These are phyloP conservation scores for Rhododendron mucronatum DNA, from an alignment of 148 eudicot species.

Conservation along the genomic window DNA sequence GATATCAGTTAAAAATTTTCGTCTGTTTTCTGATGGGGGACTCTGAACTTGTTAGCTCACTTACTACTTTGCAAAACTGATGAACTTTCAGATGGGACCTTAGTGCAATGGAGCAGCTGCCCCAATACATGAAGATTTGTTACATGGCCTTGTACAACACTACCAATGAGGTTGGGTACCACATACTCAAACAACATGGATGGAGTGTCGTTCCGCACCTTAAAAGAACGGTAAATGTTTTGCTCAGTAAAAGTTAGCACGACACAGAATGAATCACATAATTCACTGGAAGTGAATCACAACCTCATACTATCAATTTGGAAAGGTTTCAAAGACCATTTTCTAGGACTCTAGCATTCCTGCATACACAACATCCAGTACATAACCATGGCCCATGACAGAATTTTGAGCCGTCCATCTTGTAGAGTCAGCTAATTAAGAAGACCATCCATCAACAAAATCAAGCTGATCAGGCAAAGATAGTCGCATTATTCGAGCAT, in stretches of 20 bases:
- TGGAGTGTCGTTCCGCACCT: conserved; percentile 6
- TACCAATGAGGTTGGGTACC: conserved; percentile 10
- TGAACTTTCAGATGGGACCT: conserved; percentile 30
- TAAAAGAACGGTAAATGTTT: conserved; percentile 4
- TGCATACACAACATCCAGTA: no score
- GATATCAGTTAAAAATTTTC: neutral
- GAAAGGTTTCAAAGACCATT: no score
- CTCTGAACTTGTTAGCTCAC: neutral
- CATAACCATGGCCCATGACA: no score
- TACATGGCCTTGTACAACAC: conserved; percentile 37
- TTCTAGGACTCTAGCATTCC: no score
- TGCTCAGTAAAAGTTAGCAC: neutral
- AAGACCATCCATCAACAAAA: no score
- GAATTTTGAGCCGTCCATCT: no score
- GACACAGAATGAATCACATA: neutral
- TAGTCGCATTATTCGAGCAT: no score
- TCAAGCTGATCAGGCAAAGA: neutral
- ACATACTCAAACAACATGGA: conserved; percentile 4
- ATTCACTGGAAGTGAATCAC: no score
- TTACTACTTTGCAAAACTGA: neutral
- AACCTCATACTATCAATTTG: no score
- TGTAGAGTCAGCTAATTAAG: no score
- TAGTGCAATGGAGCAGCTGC: conserved; percentile 27
- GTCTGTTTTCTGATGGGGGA: neutral
- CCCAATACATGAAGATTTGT: conserved; percentile 43